These are phyloP conservation scores for Fusarium fujikuroi DNA, from an alignment of 2,329 filamentous ascomycete genomes.

Conservation along the genomic window DNA sequence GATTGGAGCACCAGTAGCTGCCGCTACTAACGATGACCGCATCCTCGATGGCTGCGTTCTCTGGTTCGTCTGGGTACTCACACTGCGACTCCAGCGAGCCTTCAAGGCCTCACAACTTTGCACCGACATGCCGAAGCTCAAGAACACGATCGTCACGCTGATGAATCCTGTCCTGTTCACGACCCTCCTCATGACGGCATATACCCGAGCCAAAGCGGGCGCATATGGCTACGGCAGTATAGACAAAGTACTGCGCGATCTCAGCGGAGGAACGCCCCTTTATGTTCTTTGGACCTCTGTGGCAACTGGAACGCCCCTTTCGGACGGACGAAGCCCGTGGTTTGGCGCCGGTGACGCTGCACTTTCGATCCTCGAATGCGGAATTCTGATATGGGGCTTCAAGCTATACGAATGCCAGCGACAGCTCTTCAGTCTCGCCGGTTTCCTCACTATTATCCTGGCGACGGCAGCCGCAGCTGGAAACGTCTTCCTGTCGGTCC, in stretches of 20 bases:
- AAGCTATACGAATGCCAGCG: constrained; percentile 63
- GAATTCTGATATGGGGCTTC: constrained; percentile 64
- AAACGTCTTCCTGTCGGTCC: constrained; percentile 57
- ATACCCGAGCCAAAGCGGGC: constrained; percentile 54
- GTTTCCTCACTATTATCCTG: constrained; percentile 52
- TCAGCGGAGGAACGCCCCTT: constrained; percentile 51
- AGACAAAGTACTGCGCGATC: constrained; percentile 41
- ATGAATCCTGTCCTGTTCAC: constrained; percentile 62
- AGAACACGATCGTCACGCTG: constrained; percentile 51
- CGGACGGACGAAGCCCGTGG: constrained; percentile 39
- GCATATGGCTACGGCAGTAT: constrained; percentile 46
- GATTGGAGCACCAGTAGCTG: constrained; percentile 56
- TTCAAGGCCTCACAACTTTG: constrained; percentile 45
- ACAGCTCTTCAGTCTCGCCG: constrained; percentile 57
- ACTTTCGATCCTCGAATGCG: constrained; percentile 60
- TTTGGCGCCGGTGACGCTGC: constrained; percentile 62
- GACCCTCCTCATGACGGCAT: constrained; percentile 57
- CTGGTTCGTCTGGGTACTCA: constrained; percentile 61
- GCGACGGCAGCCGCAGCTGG: constrained; percentile 51
- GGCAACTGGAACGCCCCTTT: constrained; percentile 11
- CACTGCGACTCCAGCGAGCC: constrained; percentile 51
- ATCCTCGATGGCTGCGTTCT: constrained; percentile 59
- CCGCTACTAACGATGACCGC: constrained; percentile 47
- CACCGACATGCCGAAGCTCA: constrained; percentile 24
- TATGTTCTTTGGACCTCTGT: constrained; percentile 50